phyloP scores from a whole-genome alignment of 805 yeast species.

The Yamadazyma ubonensis region DNA sequence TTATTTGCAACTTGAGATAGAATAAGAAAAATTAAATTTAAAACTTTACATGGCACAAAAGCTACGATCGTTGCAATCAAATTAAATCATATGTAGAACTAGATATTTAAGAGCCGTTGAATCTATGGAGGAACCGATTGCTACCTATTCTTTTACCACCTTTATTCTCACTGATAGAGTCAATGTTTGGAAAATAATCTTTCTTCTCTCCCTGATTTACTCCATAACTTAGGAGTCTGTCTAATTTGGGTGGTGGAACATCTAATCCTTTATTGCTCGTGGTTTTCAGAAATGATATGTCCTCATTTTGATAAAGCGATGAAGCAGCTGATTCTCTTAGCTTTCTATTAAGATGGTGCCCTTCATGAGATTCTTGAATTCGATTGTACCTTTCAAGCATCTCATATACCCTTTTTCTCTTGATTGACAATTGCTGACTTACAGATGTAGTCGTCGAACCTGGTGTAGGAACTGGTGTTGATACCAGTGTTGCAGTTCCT shows the following conservation, averaged over 20 bases:
- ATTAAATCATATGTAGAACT: not conserved
- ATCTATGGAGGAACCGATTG: conserved; percentile 12
- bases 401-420: conserved; percentile 38
- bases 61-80: no score
- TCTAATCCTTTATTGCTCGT: conserved; percentile 1
- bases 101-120: conserved; percentile 8
- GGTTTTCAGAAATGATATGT: not conserved
- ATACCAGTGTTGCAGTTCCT: conserved; percentile 17
- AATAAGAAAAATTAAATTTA: no score
- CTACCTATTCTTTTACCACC: conserved; percentile 10
- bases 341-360: conserved; percentile 10
- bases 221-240: conserved; percentile 14
- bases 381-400: conserved; percentile 40
- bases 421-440: conserved; percentile 33
- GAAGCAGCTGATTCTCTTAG: conserved; percentile 15
- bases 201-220: conserved; percentile 13
- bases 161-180: conserved; percentile 5
- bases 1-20: no score
- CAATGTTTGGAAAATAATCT: conserved; percentile 13
- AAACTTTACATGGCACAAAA: no score
- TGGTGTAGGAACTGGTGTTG: conserved; percentile 20
- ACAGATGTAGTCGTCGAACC: conserved; percentile 18
- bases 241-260: conserved; percentile 8
- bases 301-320: conserved; percentile 13
- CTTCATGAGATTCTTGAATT: conserved; percentile 36